phyloP scores from a whole-genome alignment of 2,329 filamentous ascomycete species.

The Teratosphaeria zuluensis region DNA sequence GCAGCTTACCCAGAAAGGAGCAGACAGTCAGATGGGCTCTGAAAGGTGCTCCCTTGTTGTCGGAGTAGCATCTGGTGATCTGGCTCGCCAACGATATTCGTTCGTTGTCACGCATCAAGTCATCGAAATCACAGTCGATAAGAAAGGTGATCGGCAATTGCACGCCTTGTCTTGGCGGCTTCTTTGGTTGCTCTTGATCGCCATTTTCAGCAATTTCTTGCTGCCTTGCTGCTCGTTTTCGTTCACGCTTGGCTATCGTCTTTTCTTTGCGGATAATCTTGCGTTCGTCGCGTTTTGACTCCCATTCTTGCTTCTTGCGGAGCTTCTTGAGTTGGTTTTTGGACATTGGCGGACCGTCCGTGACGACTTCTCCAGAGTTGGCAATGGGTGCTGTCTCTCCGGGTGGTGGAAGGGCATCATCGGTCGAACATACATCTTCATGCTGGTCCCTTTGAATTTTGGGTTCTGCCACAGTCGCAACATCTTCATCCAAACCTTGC shows the following conservation, averaged over 20 bases:
- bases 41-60: conserved; percentile 63
- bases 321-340: conserved; percentile 82
- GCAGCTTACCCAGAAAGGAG: conserved; percentile 65
- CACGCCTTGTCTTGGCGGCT: conserved; percentile 25
- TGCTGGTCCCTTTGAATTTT: background rate
- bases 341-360: conserved; percentile 46
- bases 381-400: conserved; percentile 4
- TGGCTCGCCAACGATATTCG: conserved; percentile 73
- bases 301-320: conserved; percentile 63
- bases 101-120: conserved; percentile 81
- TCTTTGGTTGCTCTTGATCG: conserved; percentile 2
- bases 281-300: conserved; percentile 53
- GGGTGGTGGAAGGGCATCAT: conserved; percentile 1
- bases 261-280: conserved; percentile 52
- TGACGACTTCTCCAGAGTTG: background rate
- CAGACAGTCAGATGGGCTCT: conserved; percentile 66
- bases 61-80: conserved; percentile 79
- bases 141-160: conserved; percentile 70
- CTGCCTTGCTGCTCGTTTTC: conserved; percentile 30
- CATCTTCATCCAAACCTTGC: background rate
- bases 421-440: background rate
- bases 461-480: background rate
- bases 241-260: conserved; percentile 42
- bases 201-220: conserved; percentile 9
- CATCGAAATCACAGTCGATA: conserved; percentile 86